Evolutionary conservation across 2,329 filamentous ascomycete species (phyloP).

Genomic region (Penicillium janthinellum): DNA sequence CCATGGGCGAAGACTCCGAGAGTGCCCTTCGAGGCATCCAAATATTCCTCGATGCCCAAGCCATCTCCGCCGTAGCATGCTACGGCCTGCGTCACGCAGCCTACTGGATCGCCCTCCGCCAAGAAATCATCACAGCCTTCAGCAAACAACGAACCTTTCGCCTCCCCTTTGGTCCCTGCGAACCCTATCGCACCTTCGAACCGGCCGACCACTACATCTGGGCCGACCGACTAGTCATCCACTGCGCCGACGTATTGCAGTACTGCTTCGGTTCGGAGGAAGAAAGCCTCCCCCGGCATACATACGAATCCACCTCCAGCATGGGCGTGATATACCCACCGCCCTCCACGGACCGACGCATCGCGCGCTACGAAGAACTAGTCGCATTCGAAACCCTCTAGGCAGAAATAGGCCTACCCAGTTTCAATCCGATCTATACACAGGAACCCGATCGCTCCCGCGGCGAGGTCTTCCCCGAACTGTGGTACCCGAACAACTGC

Average conservation of each 20-base stretch:
- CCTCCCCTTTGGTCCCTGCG: slow-evolving; percentile 42
- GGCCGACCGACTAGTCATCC: slow-evolving; percentile 58
- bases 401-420: slow-evolving; percentile 51
- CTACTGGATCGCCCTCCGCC: slow-evolving; percentile 53
- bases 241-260: slow-evolving; percentile 65
- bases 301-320: slow-evolving; percentile 13
- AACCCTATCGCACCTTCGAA: slow-evolving; percentile 38
- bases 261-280: slow-evolving; percentile 57
- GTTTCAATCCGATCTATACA: slow-evolving; percentile 59
- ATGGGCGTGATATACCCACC: slow-evolving; percentile 20
- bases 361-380: slow-evolving; percentile 35
- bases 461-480: slow-evolving; percentile 56
- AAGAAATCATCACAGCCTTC: slow-evolving; percentile 53
- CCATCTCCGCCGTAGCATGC: slow-evolving; percentile 17
- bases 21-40: slow-evolving; percentile 26
- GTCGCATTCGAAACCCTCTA: slow-evolving; percentile 52
- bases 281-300: slow-evolving; percentile 1
- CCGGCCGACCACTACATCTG: slow-evolving; percentile 37
- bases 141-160: slow-evolving; percentile 44
- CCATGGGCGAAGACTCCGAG: slow-evolving; percentile 24
- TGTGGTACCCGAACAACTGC: slow-evolving; percentile 60
- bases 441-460: slow-evolving; percentile 39
- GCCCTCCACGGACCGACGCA: slow-evolving; percentile 10
- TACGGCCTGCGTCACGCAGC: slow-evolving; percentile 46
- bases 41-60: slow-evolving; percentile 39